These are phyloP conservation scores for Rhodamnia rubescens DNA, from an alignment of 345 rosid species.

Conservation along the genomic window DNA sequence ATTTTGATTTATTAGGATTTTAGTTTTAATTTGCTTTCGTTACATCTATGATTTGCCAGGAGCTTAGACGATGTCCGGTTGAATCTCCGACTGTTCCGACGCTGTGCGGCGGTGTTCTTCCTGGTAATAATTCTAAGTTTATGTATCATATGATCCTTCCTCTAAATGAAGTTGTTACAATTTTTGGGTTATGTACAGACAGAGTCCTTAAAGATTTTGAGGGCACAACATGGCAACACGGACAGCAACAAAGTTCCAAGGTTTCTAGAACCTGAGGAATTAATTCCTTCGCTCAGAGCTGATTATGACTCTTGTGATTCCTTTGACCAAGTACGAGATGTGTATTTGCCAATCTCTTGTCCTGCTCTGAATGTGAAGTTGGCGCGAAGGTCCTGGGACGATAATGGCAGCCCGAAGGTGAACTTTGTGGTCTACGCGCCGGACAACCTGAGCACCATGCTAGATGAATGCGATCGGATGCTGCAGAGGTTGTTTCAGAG, in stretches of 20 bases:
- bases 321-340: background rate
- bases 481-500: no score
- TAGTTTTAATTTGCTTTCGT: background rate
- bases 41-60: background rate
- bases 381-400: background rate
- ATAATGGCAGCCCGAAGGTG: background rate
- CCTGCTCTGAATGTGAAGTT: background rate
- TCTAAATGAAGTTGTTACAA: background rate
- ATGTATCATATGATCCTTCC: background rate
- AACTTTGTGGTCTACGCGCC: no score
- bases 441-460: no score
- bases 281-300: background rate
- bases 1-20: no score
- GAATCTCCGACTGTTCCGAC: background rate
- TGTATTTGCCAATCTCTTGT: background rate
- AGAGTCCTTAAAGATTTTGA: background rate
- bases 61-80: background rate
- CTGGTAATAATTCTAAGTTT: background rate
- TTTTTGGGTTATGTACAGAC: background rate
- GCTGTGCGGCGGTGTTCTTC: background rate
- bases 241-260: background rate
- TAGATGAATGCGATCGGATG: no score
- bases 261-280: background rate
- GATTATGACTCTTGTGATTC: background rate
- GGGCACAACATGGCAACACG: background rate